A percentile compares a stretch with the other conserved stretches of the same genome.
Evolutionary conservation across 2,329 filamentous ascomycete genomes (phyloP).

Genomic region (Hymenoscyphus albidus): DNA sequence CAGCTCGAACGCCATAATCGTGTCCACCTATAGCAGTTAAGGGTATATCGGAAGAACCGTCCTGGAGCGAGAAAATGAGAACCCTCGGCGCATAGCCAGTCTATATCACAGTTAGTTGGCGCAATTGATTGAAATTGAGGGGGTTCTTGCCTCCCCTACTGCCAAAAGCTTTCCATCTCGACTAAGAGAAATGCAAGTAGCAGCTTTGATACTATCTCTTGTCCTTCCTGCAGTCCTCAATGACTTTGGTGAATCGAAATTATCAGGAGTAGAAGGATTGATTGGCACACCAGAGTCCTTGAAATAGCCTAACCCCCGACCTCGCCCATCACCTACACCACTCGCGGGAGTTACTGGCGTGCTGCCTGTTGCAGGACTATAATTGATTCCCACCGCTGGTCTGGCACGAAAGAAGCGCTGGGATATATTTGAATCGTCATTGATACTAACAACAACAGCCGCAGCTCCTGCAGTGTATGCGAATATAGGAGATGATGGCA

Average conservation of each 20-base stretch:
- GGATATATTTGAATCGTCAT: conserved; percentile 57
- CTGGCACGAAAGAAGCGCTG: conserved; percentile 91
- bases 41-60: conserved; percentile 74
- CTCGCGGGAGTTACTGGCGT: conserved; percentile 52
- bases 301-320: conserved; percentile 48
- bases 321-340: conserved; percentile 62
- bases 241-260: conserved; percentile 54
- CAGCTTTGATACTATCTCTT: conserved; percentile 90
- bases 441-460: conserved; percentile 81
- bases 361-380: conserved; percentile 49
- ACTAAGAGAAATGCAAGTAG: conserved; percentile 85
- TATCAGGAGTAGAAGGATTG: conserved; percentile 35
- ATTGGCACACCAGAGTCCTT: conserved; percentile 42
- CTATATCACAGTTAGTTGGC: conserved; percentile 39
- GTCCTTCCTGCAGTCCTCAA: conserved; percentile 69
- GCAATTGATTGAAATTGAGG: too few species aligned
- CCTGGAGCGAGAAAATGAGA: conserved; percentile 80
- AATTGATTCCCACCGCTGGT: conserved; percentile 67
- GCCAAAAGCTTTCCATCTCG: conserved; percentile 83
- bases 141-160: conserved; percentile 69
- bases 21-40: conserved; percentile 86
- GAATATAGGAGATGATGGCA: conserved; percentile 66
- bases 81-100: conserved; percentile 91
- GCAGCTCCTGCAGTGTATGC: conserved; percentile 91
- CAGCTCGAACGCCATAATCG: conserved; percentile 78